A percentile compares a stretch with the other conserved stretches of the same genome.
phyloP scores from a whole-genome alignment of 768 basidiomycete species.

The Scleroderma bovista region DNA sequence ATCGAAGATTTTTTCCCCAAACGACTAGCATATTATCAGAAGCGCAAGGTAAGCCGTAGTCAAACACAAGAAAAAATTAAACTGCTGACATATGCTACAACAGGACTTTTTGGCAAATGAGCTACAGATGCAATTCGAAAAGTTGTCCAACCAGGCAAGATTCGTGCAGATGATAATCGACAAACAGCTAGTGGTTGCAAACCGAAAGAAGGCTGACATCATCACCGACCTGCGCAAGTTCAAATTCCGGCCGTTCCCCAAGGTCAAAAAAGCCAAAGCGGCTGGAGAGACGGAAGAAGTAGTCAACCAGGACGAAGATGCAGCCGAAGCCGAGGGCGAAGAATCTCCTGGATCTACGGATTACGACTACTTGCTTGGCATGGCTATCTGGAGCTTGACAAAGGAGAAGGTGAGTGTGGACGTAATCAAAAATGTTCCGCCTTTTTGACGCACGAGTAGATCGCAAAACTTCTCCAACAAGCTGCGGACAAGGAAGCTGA shows the following conservation, averaged over 20 bases:
- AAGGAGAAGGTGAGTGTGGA: constrained; percentile 69
- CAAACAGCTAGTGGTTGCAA: constrained; percentile 74
- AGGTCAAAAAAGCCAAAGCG: constrained; percentile 60
- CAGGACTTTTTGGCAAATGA: constrained; percentile 85
- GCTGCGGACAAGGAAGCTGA: constrained; percentile 80
- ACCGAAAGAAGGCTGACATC: constrained; percentile 85
- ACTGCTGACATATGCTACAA: not conserved
- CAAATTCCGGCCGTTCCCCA: constrained; percentile 91
- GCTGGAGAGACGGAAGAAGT: constrained; percentile 60
- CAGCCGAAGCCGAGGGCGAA: constrained; percentile 40
- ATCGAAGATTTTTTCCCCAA: constrained; percentile 89
- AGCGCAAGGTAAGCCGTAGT: constrained; percentile 70
- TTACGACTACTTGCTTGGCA: constrained; percentile 90
- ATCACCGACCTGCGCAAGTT: constrained; percentile 75
- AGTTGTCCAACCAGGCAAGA: constrained; percentile 88
- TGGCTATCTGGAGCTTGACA: constrained; percentile 95
- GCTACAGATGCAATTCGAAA: constrained; percentile 75
- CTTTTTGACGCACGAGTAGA: constrained; percentile 39
- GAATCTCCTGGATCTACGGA: constrained; percentile 47
- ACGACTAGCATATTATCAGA: constrained; percentile 88
- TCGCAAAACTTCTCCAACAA: constrained; percentile 77
- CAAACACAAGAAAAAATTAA: not conserved
- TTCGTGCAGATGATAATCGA: constrained; percentile 96
- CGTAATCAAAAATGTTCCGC: not conserved
- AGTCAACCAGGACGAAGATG: constrained; percentile 48